Conservation (phyloP, 2,329 filamentous ascomycete genomes). For the Neofusicoccum umdonicola region DNA sequence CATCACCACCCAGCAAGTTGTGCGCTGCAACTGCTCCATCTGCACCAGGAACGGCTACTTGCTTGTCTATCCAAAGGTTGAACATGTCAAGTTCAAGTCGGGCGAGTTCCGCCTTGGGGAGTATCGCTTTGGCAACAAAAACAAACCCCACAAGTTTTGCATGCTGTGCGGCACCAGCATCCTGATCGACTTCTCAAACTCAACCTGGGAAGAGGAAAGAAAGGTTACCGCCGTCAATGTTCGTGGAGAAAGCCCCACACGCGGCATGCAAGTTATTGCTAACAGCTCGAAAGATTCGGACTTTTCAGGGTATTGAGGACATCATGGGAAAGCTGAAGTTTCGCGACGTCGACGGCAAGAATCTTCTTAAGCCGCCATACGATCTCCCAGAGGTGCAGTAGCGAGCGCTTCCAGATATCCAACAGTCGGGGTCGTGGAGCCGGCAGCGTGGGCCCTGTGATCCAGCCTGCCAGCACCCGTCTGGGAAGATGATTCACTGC, state of each 20-base stretch:
- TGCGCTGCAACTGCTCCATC: slow-evolving; percentile 52
- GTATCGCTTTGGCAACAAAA: slow-evolving; percentile 29
- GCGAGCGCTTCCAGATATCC: no score
- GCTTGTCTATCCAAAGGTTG: slow-evolving; percentile 35
- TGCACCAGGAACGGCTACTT: slow-evolving; percentile 49
- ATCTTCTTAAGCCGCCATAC: background rate
- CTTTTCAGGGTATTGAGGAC: background rate
- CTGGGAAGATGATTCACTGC: no score
- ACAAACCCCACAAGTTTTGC: slow-evolving; percentile 30
- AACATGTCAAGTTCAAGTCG: slow-evolving; percentile 26
- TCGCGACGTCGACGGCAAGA: slow-evolving; percentile 5
- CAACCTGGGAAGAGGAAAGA: background rate
- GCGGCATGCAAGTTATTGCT: no score
- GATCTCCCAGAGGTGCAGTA: background rate
- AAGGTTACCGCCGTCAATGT: background rate
- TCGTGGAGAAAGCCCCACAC: background rate
- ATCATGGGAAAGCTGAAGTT: background rate
- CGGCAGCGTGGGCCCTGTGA: no score
- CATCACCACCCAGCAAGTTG: slow-evolving; percentile 46
- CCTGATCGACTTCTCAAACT: background rate
- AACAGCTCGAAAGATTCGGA: background rate
- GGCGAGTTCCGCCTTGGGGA: slow-evolving; percentile 26
- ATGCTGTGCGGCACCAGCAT: slow-evolving; percentile 28
- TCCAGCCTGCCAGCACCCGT: no score
- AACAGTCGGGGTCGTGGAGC: no score